A percentile compares a stretch with the other conserved stretches of the same genome.
These are phyloP conservation scores for Haplographium delicatum DNA, from an alignment of 495 filamentous ascomycete species.

Conservation along the genomic window DNA sequence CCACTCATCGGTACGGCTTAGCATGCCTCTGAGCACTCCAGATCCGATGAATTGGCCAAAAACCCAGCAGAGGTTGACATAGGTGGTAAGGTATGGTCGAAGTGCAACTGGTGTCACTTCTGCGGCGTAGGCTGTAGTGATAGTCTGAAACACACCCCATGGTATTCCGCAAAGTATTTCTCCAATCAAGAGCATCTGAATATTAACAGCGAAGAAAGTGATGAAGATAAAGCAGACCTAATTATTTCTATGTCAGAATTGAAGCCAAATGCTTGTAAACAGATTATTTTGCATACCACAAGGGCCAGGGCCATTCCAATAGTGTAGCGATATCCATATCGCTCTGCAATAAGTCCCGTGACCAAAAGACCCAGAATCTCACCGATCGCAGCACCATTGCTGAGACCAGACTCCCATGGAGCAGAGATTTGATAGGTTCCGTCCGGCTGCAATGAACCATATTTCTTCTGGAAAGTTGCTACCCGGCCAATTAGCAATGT, in stretches of 20 bases:
- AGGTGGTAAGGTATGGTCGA: slow-evolving; percentile 25
- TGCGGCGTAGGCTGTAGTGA: slow-evolving; percentile 42
- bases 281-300: slow-evolving; percentile 53
- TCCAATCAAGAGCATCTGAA: background rate
- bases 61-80: slow-evolving; percentile 57
- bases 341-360: slow-evolving; percentile 40
- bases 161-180: background rate
- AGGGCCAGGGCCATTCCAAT: slow-evolving; percentile 34
- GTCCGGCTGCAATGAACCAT: too few relatives aligned
- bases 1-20: slow-evolving; percentile 36
- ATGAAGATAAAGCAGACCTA: slow-evolving; percentile 67
- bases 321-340: slow-evolving; percentile 38
- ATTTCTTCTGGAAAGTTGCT: too few relatives aligned
- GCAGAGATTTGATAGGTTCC: too few relatives aligned
- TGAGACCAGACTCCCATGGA: slow-evolving; percentile 10
- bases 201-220: slow-evolving; percentile 50
- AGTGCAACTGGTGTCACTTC: slow-evolving; percentile 10
- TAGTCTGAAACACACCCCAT: slow-evolving; percentile 31
- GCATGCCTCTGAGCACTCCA: slow-evolving; percentile 42
- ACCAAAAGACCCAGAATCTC: slow-evolving; percentile 34
- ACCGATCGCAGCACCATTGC: slow-evolving; percentile 9
- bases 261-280: slow-evolving; percentile 55
- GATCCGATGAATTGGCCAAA: slow-evolving; percentile 55
- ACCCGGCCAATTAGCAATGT: too few relatives aligned
- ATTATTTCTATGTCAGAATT: slow-evolving; percentile 62